Evolutionary conservation across 768 basidiomycete species (phyloP).

Genomic region (Psilocybe cyanescens): DNA sequence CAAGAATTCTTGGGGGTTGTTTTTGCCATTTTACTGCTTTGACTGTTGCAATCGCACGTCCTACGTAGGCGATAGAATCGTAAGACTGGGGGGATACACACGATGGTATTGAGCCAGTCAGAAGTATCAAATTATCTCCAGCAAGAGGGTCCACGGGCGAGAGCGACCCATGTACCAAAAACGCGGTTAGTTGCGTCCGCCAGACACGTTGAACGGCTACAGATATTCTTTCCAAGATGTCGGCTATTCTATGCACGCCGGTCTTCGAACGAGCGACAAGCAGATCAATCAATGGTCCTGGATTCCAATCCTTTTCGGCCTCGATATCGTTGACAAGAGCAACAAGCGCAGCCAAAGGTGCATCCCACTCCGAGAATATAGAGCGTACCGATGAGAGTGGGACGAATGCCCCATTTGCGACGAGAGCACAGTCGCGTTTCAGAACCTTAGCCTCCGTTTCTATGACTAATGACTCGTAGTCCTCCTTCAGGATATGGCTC

Average conservation of each 20-base stretch:
- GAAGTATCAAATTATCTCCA: slow-evolving; percentile 58
- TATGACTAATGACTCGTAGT: slow-evolving; percentile 81
- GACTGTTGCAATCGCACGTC: slow-evolving; percentile 84
- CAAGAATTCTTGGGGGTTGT: slow-evolving; percentile 71
- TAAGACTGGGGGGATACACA: slow-evolving; percentile 73
- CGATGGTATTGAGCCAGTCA: slow-evolving; percentile 72
- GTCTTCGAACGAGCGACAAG: slow-evolving; percentile 73
- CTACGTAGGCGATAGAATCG: slow-evolving; percentile 86
- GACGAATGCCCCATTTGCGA: slow-evolving; percentile 82
- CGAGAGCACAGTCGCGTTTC: slow-evolving; percentile 71
- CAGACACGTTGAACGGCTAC: slow-evolving; percentile 80
- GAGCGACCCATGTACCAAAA: slow-evolving; percentile 79
- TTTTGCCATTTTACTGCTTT: slow-evolving; percentile 80
- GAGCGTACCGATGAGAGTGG: slow-evolving; percentile 85
- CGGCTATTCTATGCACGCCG: slow-evolving; percentile 76
- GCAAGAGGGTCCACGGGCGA: slow-evolving; percentile 70
- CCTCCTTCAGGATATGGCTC: slow-evolving; percentile 71
- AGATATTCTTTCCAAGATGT: slow-evolving; percentile 73
- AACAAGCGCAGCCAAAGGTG: slow-evolving; percentile 75
- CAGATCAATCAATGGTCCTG: slow-evolving; percentile 83
- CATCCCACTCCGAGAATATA: slow-evolving; percentile 87
- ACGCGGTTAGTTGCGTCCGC: slow-evolving; percentile 81
- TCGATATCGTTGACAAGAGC: slow-evolving; percentile 67
- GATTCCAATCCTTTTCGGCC: slow-evolving; percentile 59
- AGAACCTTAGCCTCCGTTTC: slow-evolving; percentile 83